These are phyloP conservation scores for Deuterostichococcus epilithicus DNA, from an alignment of 139 green algal genomes.

Conservation along the genomic window DNA sequence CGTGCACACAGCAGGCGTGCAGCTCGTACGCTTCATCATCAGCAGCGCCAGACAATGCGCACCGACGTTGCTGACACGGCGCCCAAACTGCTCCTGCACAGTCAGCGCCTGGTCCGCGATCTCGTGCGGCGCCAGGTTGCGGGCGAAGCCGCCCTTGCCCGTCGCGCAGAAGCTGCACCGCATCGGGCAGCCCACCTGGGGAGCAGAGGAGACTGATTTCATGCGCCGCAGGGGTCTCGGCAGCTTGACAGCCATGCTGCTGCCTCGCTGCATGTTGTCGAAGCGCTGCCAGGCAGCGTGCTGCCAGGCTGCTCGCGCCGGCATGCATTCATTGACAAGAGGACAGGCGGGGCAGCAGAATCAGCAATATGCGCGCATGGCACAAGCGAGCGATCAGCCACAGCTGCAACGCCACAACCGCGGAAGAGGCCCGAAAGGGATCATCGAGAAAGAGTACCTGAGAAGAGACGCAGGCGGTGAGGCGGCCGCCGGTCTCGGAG, in stretches of 20 bases:
- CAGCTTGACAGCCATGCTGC: background rate
- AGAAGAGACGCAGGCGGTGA: slow-evolving; percentile 94
- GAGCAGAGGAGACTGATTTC: background rate
- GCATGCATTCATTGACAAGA: too few species aligned
- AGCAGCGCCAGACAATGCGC: slow-evolving; percentile 19
- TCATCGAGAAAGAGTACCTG: too few species aligned
- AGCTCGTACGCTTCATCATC: too few species aligned
- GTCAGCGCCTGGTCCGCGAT: slow-evolving; percentile 86
- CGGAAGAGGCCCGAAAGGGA: too few species aligned
- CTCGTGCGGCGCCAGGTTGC: slow-evolving; percentile 89
- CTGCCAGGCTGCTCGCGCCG: too few species aligned
- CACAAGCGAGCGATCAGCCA: too few species aligned
- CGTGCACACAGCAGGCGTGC: too few species aligned
- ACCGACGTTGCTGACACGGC: slow-evolving; percentile 71
- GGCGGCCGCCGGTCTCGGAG: slow-evolving; percentile 36
- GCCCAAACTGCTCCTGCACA: slow-evolving; percentile 66
- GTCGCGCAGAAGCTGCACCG: slow-evolving; percentile 97
- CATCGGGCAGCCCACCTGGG: slow-evolving; percentile 94
- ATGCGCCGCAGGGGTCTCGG: background rate
- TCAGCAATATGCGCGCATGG: too few species aligned
- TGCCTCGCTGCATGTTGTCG: background rate
- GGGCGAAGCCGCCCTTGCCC: slow-evolving; percentile 93
- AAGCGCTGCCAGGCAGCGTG: too few species aligned
- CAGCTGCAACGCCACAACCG: too few species aligned
- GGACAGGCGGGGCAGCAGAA: too few species aligned